phyloP scores from a whole-genome alignment of 2,329 filamentous ascomycete genomes.

The Leptographium radiaticola region DNA sequence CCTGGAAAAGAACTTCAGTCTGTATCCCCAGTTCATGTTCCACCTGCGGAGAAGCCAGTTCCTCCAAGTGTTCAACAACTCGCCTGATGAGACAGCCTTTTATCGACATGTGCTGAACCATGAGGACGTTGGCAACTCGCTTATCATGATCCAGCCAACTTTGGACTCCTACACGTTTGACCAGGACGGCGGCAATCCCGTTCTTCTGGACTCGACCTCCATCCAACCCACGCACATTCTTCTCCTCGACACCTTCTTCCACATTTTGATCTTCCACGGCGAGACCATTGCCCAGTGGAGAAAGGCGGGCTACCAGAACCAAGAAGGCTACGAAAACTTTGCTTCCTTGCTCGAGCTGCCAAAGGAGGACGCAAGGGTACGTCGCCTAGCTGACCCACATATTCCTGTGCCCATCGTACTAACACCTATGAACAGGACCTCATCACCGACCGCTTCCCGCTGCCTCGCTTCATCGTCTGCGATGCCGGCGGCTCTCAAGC shows the following conservation, averaged over 20 bases:
- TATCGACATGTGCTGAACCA: constrained; percentile 95
- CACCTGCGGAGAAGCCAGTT: constrained; percentile 94
- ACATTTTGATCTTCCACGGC: constrained; percentile 97
- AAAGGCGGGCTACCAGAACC: constrained; percentile 94
- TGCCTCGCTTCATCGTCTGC: constrained; percentile 95
- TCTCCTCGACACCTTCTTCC: constrained; percentile 96
- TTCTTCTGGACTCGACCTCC: constrained; percentile 90
- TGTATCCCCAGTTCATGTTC: constrained; percentile 99
- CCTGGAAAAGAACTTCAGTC: constrained; percentile 95
- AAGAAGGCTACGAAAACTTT: constrained; percentile 97
- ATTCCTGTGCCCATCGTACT: neutral
- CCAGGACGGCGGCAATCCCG: constrained; percentile 81
- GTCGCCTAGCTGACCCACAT: neutral
- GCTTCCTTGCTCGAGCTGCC: constrained; percentile 75
- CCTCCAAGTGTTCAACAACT: constrained; percentile 98
- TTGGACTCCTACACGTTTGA: constrained; percentile 96
- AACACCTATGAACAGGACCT: constrained; percentile 51
- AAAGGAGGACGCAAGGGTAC: constrained; percentile 77
- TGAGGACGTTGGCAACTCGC: constrained; percentile 89
- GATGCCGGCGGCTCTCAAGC: constrained; percentile 97
- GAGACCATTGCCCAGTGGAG: constrained; percentile 97
- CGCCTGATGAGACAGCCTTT: constrained; percentile 97
- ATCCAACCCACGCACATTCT: constrained; percentile 92
- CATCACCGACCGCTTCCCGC: constrained; percentile 93
- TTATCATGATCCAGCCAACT: constrained; percentile 98